Evolutionary conservation across 2,329 filamentous ascomycete genomes (phyloP).

Genomic region (Beauveria medogensis): DNA sequence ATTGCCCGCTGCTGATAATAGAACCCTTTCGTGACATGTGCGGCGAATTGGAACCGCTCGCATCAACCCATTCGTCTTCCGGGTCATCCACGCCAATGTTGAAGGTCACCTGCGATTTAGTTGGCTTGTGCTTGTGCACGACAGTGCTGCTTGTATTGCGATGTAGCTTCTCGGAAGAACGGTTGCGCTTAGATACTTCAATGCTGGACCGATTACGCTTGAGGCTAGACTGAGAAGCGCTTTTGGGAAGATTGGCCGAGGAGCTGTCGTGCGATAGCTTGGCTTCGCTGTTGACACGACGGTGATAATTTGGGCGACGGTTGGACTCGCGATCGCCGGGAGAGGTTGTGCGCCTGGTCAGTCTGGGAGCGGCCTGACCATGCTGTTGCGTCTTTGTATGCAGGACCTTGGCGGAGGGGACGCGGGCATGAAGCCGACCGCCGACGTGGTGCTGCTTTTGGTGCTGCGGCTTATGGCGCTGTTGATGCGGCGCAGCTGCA

Average conservation of each 20-base stretch:
- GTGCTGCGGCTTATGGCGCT: constrained; percentile 22
- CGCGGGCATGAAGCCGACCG: constrained; percentile 35
- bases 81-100: constrained; percentile 47
- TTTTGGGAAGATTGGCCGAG: constrained; percentile 42
- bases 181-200: constrained; percentile 45
- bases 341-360: constrained; percentile 11
- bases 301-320: constrained; percentile 28
- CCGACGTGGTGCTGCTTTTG: constrained; percentile 29
- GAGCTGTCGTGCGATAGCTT: constrained; percentile 40
- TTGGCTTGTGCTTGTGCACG: constrained; percentile 31
- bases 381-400: constrained; percentile 25
- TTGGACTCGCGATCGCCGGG: constrained; percentile 11
- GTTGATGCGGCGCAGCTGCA: constrained; percentile 11
- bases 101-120: constrained; percentile 52
- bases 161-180: constrained; percentile 45
- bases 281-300: constrained; percentile 42
- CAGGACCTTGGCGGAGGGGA: constrained; percentile 38
- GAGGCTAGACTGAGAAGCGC: constrained; percentile 44
- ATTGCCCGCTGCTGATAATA: constrained; percentile 40
- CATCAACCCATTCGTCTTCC: constrained; percentile 60
- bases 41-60: constrained; percentile 54
- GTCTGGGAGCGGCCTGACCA: constrained; percentile 10
- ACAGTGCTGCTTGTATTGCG: constrained; percentile 43
- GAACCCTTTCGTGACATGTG: constrained; percentile 41
- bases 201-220: constrained; percentile 54